Conservation (phyloP, 495 filamentous ascomycete species). For the Neurospora pannonica region DNA sequence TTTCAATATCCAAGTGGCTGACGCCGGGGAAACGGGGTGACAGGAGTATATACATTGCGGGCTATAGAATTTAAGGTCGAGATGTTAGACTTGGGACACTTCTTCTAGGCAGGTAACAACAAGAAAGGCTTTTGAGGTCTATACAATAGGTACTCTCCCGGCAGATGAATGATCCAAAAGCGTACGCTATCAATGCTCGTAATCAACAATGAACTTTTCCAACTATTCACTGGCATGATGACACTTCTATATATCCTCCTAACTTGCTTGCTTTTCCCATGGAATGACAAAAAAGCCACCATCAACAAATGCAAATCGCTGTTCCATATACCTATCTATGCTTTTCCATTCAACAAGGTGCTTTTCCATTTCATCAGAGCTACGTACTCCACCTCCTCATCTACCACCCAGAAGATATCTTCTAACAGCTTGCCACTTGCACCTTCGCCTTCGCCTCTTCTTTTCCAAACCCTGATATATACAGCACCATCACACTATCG, state of each 20-base stretch:
- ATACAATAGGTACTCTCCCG: background rate
- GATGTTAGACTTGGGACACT: background rate
- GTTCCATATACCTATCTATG: background rate
- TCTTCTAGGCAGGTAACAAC: background rate
- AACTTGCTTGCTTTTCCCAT: background rate
- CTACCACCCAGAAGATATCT: background rate
- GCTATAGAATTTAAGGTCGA: background rate
- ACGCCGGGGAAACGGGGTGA: background rate
- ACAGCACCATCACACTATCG: slow-evolving; percentile 23
- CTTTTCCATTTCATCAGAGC: background rate
- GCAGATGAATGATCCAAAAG: background rate
- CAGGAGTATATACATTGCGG: background rate
- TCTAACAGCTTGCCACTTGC: background rate
- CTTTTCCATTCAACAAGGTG: background rate
- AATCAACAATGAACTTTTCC: background rate
- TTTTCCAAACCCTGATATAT: background rate
- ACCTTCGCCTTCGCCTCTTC: background rate
- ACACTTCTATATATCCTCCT: background rate
- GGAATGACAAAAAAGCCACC: background rate
- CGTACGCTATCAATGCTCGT: background rate
- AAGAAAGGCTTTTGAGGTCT: background rate
- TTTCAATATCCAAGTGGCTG: background rate
- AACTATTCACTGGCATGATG: background rate
- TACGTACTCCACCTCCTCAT: background rate
- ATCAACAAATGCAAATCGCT: background rate